Evolutionary conservation across 2,329 filamentous ascomycete genomes (phyloP), one percentile per base, ranked within the genome.

Genomic region (Stenocarpella maydis): DNA sequence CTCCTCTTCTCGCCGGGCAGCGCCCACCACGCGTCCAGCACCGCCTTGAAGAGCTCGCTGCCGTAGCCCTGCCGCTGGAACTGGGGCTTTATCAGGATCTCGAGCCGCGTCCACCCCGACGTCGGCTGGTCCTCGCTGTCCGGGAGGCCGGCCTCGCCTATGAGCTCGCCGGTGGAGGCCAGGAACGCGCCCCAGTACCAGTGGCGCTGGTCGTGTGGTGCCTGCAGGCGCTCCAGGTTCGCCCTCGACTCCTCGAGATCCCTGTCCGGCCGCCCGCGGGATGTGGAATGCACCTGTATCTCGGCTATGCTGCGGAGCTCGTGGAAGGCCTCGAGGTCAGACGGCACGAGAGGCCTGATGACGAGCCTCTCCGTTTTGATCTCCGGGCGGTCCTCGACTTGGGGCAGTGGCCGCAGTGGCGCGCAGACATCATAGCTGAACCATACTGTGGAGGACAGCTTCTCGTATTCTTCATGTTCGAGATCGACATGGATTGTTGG

Each of bases 111-210:
- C 65, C 68, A 72, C 6, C 70, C 70, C 17, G 70, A 72, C 9
- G 60, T 67, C 0, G 65, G 52, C 58, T 55, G 49, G 37, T 60
- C 26, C 31, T 65, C 50, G 24, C 31, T 60, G 34, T 71, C 65
- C 1, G 67, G 53, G 1, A 78, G 68, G 8, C 77, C 77, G 49
- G 74, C 74, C 65, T 78, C 76, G 31, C 77, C 77, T 12, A 78
- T 74, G 8, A 77, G 67, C 67, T 76, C 75, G 2, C 74, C 76
- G 2, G 74, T 76, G 1, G 68, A 72, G 12, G 71, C 69, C 4
- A 76, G 64, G 60, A 78, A 77, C 3, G 74, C 72, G 1, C 74
- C 75, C 26, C 73, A 75, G 19, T 74, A 70, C 68, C 75, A 76
- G n/a, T 67, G 68, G 9, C 39, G 28, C 41, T 68, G 37, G 28